phyloP scores from a whole-genome alignment of 208 protist genomes.

The Phytomonas francai region DNA sequence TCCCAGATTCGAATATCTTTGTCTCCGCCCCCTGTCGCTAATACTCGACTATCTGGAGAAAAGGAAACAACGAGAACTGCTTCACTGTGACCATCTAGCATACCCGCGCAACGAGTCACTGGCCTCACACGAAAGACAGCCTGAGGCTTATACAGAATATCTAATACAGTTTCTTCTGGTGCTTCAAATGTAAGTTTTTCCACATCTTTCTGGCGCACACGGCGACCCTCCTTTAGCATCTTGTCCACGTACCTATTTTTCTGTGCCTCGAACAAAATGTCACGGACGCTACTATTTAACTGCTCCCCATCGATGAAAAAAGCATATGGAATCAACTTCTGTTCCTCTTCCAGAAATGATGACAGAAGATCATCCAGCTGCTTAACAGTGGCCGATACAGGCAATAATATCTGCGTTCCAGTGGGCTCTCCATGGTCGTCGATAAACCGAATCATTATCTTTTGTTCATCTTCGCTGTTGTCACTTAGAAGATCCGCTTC shows the following conservation, averaged over 20 bases:
- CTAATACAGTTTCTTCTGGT: conserved; percentile 77
- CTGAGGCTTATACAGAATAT: conserved; percentile 94
- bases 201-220: conserved; percentile 71
- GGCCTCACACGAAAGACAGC: conserved; percentile 95
- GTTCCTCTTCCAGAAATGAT: conserved; percentile 62
- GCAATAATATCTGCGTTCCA: conserved; percentile 91
- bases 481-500: conserved; percentile 23
- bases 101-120: conserved; percentile 91
- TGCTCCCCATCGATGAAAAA: conserved; percentile 95
- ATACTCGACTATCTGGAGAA: conserved; percentile 89
- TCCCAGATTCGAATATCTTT: conserved; percentile 97
- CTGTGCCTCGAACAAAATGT: conserved; percentile 73
- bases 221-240: conserved; percentile 77
- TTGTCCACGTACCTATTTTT: conserved; percentile 65
- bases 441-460: conserved; percentile 85
- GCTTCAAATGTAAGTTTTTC: conserved; percentile 67
- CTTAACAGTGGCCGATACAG: conserved; percentile 76
- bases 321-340: conserved; percentile 87
- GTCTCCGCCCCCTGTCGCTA: conserved; percentile 95
- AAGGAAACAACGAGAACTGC: conserved; percentile 92
- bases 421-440: conserved; percentile 78
- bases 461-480: conserved; percentile 24
- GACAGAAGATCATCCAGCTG: conserved; percentile 86
- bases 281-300: conserved; percentile 79
- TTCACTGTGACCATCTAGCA: conserved; percentile 93